Conservation (phyloP, 352 stramenopile species). For the Phytophthora quininea region DNA sequence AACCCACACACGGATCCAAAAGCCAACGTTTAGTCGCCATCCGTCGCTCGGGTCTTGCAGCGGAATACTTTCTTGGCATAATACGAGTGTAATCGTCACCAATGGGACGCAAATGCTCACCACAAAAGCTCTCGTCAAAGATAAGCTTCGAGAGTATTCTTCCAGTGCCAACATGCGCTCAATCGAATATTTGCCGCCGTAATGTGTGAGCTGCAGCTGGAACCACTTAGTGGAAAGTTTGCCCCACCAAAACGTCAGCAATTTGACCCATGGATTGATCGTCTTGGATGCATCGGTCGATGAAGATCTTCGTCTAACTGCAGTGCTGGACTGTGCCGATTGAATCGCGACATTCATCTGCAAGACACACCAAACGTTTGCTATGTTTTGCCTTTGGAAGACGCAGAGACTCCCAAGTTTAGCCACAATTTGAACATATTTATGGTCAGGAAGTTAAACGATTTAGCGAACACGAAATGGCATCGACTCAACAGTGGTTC, state of each 20-base stretch:
- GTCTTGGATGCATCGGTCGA: too few species aligned
- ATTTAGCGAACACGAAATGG: too few species aligned
- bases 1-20: constrained; percentile 24
- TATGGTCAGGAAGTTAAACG: too few species aligned
- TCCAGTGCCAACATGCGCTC: constrained; percentile 31
- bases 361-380: too few species aligned
- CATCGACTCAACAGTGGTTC: too few species aligned
- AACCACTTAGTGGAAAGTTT: constrained; percentile 8
- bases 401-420: too few species aligned
- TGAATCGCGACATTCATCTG: too few species aligned
- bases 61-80: constrained; percentile 26
- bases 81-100: constrained; percentile 13
- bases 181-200: constrained; percentile 28
- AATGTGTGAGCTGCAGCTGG: constrained; percentile 17
- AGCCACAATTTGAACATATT: too few species aligned
- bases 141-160: constrained; percentile 23
- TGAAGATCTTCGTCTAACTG: too few species aligned
- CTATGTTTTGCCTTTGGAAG: too few species aligned
- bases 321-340: too few species aligned
- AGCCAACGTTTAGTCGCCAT: constrained; percentile 25
- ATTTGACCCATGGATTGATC: too few species aligned
- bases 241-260: neutral
- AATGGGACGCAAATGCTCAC: constrained; percentile 15
- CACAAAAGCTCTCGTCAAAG: constrained; percentile 15
- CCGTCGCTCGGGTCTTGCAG: constrained; percentile 24